Evolutionary conservation across 2,329 filamentous ascomycete species (phyloP), one percentile per base, ranked within the genome.

Genomic region (Hypocreales sp.): DNA sequence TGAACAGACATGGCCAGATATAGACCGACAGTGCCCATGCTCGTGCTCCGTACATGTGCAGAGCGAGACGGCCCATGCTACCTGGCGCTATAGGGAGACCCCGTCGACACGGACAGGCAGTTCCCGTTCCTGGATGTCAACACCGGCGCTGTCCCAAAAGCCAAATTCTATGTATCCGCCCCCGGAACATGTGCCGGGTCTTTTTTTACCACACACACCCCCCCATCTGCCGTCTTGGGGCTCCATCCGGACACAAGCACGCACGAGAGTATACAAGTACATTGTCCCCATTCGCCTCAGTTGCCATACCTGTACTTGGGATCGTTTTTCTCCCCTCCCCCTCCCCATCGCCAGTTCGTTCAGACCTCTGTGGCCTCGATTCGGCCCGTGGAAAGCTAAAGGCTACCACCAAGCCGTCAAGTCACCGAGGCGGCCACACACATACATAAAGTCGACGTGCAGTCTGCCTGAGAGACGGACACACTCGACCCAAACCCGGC

Each of bases 151-250:
- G 39, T 40, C 46, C 42, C 37, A 26, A 31, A 33, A 24, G 20
- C 35, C 32, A 37, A 32, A 30, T 20, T 30, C 26, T 30, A 9
- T 44, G 50, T 50, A 50, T 49, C 55, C 51, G 55, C 52, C 53
- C n/a, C 48, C 51, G 51, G 44, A 49, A 44, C 55, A 56, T 61
- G 50, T 64, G 55, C 61, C 59, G 59, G 55, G 48, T 47, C 41
- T 50, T 53, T 56, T 51, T 53, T 48, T 48, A 58, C 53, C 14
- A 54, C 53, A 55, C 53, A 47, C 53, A 58, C 56, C 56, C 59
- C 56, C 53, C 40, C 47, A 58, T 55, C 52, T 58, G 50, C 55
- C 56, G 56, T 56, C 39, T 39, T 41, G 41, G 39, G 44, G 41
- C 47, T 53, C 55, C 47, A 47, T 50, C 27, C 24, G 29, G 56